Evolutionary conservation across 805 yeast genomes (phyloP), one percentile per base, ranked within the genome.

Genomic region (Candida andamanensis): DNA sequence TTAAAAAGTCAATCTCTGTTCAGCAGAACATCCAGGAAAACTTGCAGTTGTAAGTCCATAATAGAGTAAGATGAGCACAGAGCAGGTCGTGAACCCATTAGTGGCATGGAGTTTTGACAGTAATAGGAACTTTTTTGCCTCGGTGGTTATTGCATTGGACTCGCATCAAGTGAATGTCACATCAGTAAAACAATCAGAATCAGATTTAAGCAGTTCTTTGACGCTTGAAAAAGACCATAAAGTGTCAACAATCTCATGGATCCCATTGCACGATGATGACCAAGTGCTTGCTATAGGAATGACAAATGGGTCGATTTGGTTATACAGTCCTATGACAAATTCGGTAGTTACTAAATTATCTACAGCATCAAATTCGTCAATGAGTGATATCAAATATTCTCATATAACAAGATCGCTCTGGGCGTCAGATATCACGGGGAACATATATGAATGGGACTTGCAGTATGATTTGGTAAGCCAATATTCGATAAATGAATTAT

Each of bases 241-340:
- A 44, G 60, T 74, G 22, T 66, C 74, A n/a, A 58, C 61, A 20
- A 35, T 82, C 30, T 46, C 61, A 5, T 81, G 89, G 89, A 57
- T 75, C 3, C 49, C 54, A 8, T 30, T 39, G 15, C 41, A 49
- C 30, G 46, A 42, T 16, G 75, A 72, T 40, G 60, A 69, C 17
- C 64, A 66, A 32, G 54, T 72, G 10, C 54, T 84, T 11, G 75
- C 80, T 4, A 47, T 85, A 24, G 82, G 86, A 23, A 66, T 83
- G 40, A 76, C 73, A 36, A 74, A 70, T 31, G 95, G 95, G 13
- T 54, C 72, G 8, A 56, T 80, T 1, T 58, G 80, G 44, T 49
- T 85, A 8, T 85, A 78, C 51, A 76, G 89, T 1, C 92, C 94
- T 1, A 54, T 72, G 20, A 67, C 72, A 15, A 78, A 78, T 42